These are phyloP conservation scores for Carex cristatella DNA, from an alignment of 176 grass and related monocot species.

Conservation along the genomic window DNA sequence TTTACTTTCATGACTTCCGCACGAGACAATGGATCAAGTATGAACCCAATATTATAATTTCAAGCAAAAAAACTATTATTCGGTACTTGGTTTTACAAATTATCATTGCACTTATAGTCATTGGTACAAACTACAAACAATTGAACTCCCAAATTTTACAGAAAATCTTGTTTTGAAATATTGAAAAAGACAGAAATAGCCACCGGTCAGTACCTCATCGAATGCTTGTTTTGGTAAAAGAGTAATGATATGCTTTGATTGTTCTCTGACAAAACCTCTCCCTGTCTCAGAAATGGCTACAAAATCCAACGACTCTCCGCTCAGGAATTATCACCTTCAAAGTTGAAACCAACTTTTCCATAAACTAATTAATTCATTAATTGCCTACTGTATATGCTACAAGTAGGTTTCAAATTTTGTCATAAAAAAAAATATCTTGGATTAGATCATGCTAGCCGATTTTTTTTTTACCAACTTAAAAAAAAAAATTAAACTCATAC, in stretches of 20 bases:
- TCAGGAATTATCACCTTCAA: neutral
- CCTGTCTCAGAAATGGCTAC: constrained; percentile 7
- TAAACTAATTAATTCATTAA: neutral
- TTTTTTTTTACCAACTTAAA: too few species aligned
- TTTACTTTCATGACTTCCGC: too few species aligned
- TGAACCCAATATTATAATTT: neutral
- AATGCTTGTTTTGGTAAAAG: constrained; percentile 14
- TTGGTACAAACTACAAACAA: neutral
- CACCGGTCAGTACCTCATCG: neutral
- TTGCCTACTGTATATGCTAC: neutral
- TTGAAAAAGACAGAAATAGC: constrained; percentile 2
- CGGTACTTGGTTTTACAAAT: neutral
- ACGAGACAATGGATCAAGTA: neutral
- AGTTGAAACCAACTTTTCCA: neutral
- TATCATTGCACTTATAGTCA: neutral
- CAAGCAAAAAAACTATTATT: neutral
- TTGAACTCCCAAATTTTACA: neutral
- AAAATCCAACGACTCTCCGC: neutral
- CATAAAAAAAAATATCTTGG: too few species aligned
- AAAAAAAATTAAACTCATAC: too few species aligned
- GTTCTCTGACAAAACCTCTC: constrained; percentile 13
- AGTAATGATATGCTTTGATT: constrained; percentile 31
- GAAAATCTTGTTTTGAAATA: neutral
- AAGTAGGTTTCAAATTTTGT: neutral
- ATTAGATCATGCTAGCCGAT: too few species aligned